phyloP scores from a whole-genome alignment of 768 basidiomycete genomes.

The Tricholoma terreum region DNA sequence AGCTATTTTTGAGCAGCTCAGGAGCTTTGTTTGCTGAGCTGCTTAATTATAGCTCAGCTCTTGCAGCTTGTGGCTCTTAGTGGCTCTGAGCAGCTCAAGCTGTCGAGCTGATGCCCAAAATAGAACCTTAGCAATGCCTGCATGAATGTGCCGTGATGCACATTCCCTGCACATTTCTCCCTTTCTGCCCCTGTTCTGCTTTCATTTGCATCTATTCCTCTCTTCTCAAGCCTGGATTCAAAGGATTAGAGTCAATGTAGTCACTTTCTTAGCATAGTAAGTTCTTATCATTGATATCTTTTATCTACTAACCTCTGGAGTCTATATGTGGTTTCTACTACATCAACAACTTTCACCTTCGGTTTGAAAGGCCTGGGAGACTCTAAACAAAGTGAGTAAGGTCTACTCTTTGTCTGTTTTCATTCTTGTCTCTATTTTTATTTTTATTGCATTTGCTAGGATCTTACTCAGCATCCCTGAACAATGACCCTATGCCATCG shows the following conservation, averaged over 20 bases:
- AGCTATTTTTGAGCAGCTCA: constrained; percentile 2
- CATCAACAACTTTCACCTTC: too few species aligned
- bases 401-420: too few species aligned
- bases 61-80: background rate
- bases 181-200: background rate
- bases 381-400: too few species aligned
- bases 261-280: background rate
- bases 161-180: background rate
- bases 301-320: too few species aligned
- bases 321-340: background rate
- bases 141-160: background rate
- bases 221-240: background rate
- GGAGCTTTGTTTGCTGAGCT: background rate
- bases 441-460: too few species aligned
- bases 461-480: too few species aligned
- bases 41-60: background rate
- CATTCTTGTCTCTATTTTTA: too few species aligned
- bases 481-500: background rate
- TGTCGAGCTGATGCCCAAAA: background rate
- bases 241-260: background rate
- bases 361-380: too few species aligned
- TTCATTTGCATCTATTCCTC: background rate
- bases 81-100: background rate
- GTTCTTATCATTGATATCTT: background rate
- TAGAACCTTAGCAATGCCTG: background rate